phyloP scores from a whole-genome alignment of 257 asterid genomes.

The Fraxinus anomala region DNA sequence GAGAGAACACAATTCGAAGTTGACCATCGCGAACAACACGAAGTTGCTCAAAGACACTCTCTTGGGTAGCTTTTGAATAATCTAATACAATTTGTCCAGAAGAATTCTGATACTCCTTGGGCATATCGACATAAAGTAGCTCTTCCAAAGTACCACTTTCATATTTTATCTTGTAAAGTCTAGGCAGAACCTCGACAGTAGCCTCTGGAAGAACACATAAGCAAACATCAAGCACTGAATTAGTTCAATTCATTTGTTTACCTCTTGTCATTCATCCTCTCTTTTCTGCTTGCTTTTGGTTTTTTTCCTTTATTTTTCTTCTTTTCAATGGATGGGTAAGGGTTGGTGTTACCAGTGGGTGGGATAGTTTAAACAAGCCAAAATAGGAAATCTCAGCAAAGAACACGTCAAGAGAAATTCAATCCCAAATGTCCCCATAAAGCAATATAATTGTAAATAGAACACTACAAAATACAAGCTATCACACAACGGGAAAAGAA shows the following conservation, averaged over 20 bases:
- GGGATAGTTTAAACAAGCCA: background rate
- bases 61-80: constrained; percentile 94
- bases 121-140: constrained; percentile 91
- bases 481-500: background rate
- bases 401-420: background rate
- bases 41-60: constrained; percentile 94
- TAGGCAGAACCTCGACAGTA: constrained; percentile 86
- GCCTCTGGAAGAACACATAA: constrained; percentile 66
- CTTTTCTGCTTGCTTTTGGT: background rate
- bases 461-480: constrained; percentile 7
- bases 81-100: constrained; percentile 96
- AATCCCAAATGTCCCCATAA: background rate
- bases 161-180: constrained; percentile 85
- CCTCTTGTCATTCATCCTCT: background rate
- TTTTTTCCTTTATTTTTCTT: background rate
- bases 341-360: background rate
- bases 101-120: constrained; percentile 88
- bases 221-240: constrained; percentile 25
- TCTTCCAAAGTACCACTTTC: constrained; percentile 98
- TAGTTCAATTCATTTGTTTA: background rate
- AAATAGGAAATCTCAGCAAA: background rate
- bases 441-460: constrained; percentile 3
- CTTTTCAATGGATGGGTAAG: background rate
- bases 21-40: constrained; percentile 99
- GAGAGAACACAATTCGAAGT: constrained; percentile 90